phyloP scores from a whole-genome alignment of 1,284 basidiomycete species.

The Mycena sp. region DNA sequence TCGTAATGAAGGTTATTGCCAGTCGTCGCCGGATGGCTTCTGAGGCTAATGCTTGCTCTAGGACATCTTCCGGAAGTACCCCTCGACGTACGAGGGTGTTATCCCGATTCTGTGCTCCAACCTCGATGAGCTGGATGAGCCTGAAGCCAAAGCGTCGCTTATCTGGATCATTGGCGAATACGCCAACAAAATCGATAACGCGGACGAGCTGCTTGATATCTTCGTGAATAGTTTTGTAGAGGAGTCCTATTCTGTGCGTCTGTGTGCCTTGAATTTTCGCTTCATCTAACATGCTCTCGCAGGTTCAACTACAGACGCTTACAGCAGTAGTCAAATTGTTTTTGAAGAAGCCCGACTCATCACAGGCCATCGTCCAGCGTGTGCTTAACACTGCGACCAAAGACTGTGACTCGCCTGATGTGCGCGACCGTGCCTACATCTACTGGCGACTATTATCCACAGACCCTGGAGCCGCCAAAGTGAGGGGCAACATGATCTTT shows the following conservation, averaged over 20 bases:
- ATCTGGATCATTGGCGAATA: slow-evolving; percentile 99
- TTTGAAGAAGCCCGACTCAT: slow-evolving; percentile 92
- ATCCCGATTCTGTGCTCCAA: slow-evolving; percentile 96
- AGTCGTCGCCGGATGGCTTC: not conserved
- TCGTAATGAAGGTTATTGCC: slow-evolving; percentile 90
- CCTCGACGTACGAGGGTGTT: slow-evolving; percentile 96
- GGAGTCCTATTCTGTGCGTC: slow-evolving; percentile 78
- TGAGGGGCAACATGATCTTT: slow-evolving; percentile 42
- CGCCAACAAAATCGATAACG: slow-evolving; percentile 96
- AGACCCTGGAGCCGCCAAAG: slow-evolving; percentile 95
- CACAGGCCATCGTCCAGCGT: slow-evolving; percentile 89
- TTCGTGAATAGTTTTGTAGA: slow-evolving; percentile 95
- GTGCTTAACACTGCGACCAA: slow-evolving; percentile 95
- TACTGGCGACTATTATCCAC: slow-evolving; percentile 96
- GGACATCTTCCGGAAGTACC: slow-evolving; percentile 99
- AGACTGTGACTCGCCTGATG: slow-evolving; percentile 96
- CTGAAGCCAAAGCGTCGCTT: slow-evolving; percentile 96
- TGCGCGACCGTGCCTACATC: slow-evolving; percentile 95
- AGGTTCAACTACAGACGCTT: slow-evolving; percentile 94
- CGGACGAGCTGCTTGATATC: slow-evolving; percentile 89
- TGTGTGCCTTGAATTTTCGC: not conserved
- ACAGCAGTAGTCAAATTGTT: slow-evolving; percentile 98
- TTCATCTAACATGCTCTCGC: not conserved
- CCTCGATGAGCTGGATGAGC: slow-evolving; percentile 96
- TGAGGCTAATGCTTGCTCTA: slow-evolving; percentile 1